Percentiles rank a stretch among this genome's conserved stretches.
Evolutionary conservation across 768 basidiomycete species (phyloP).

Genomic region (Tulasnella sp.): DNA sequence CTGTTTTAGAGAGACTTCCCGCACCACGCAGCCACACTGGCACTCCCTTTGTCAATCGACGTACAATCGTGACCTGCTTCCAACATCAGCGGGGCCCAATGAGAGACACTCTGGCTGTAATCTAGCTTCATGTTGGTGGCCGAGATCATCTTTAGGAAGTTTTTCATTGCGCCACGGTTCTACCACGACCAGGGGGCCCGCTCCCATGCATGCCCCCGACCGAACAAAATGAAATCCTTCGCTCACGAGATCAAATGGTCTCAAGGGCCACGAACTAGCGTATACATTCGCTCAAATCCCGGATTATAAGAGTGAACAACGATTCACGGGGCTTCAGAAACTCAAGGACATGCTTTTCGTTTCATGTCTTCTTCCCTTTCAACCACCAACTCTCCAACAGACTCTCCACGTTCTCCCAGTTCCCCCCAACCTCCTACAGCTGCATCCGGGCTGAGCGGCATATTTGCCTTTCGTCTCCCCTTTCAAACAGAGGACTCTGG

Average conservation of each 20-base stretch:
- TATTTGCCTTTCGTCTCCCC: neutral
- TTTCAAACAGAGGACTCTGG: neutral
- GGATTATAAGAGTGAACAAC: neutral
- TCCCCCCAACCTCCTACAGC: neutral
- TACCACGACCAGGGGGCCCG: no score
- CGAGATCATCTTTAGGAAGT: neutral
- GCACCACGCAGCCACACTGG: no score
- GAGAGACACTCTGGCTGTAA: no score
- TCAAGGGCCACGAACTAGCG: neutral
- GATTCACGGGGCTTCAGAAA: neutral
- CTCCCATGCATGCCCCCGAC: neutral
- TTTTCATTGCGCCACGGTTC: no score
- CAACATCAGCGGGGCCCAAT: no score
- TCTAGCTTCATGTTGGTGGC: no score
- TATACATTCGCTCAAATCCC: neutral
- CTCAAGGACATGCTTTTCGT: neutral
- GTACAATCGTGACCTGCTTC: no score
- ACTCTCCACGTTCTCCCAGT: neutral
- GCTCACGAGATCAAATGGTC: neutral
- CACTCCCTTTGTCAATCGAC: no score
- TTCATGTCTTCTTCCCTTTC: neutral
- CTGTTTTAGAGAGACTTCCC: no score
- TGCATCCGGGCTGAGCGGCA: neutral
- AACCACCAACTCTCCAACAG: neutral
- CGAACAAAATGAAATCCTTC: neutral